A percentile compares a stretch with the other conserved stretches of the same genome.
phyloP scores from a whole-genome alignment of 495 filamentous ascomycete genomes.

The Trichoderma orchidacearum region DNA sequence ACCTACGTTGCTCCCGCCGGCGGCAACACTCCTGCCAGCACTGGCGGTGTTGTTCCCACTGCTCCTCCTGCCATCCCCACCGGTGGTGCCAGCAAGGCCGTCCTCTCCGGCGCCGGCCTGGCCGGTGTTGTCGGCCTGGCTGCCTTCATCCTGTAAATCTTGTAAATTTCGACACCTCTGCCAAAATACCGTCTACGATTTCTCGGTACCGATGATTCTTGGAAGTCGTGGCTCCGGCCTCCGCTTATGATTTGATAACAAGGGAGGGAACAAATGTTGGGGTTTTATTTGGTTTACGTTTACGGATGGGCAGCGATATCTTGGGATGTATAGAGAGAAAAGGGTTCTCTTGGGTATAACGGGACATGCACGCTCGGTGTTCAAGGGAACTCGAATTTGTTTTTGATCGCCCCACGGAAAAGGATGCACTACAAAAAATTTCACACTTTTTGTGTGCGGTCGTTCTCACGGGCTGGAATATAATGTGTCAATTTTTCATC shows the following conservation, averaged over 20 bases:
- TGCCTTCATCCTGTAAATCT: constrained; percentile 62
- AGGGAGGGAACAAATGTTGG: constrained; percentile 18
- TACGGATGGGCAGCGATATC: constrained; percentile 11
- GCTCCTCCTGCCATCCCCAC: constrained; percentile 30
- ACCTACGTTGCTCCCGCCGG: constrained; percentile 4
- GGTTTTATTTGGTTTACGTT: constrained; percentile 13
- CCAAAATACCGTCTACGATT: constrained; percentile 19
- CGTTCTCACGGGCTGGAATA: not conserved
- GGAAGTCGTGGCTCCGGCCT: constrained; percentile 15
- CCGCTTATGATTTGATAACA: constrained; percentile 13
- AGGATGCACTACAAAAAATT: not conserved
- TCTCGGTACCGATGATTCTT: constrained; percentile 19
- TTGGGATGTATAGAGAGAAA: constrained; percentile 1
- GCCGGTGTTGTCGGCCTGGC: constrained; percentile 62
- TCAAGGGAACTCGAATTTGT: constrained; percentile 1
- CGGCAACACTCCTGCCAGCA: constrained; percentile 1
- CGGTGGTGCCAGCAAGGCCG: constrained; percentile 51
- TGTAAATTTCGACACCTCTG: constrained; percentile 5
- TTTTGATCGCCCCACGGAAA: not conserved
- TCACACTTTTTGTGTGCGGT: not conserved
- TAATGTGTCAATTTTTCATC: constrained; percentile 1
- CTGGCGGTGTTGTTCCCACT: constrained; percentile 6
- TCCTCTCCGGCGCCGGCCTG: constrained; percentile 55
- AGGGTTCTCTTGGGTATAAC: constrained; percentile 1
- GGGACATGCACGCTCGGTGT: constrained; percentile 1